These are phyloP conservation scores for Suhomyces panamericanus DNA, from an alignment of 1,139 yeast genomes.

Conservation along the genomic window DNA sequence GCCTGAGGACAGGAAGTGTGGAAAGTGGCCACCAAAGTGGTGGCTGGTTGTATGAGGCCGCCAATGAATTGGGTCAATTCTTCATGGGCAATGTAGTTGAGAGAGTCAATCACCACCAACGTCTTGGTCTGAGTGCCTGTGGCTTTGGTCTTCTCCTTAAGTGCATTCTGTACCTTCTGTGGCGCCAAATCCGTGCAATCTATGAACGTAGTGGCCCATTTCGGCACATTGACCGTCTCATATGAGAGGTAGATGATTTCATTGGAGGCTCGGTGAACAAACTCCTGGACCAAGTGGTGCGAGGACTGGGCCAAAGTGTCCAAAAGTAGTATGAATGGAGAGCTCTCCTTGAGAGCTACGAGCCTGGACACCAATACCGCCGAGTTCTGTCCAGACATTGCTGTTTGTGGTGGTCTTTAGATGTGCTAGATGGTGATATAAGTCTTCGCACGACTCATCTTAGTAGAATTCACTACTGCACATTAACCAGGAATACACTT, in stretches of 20 bases:
- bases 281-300: slow-evolving; percentile 53
- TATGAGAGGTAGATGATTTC: slow-evolving; percentile 56
- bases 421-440: not conserved
- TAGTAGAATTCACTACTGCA: not conserved
- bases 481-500: no score
- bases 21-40: slow-evolving; percentile 58
- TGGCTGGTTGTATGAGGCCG: slow-evolving; percentile 52
- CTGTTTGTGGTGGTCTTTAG: not conserved
- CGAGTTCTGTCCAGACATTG: slow-evolving; percentile 53
- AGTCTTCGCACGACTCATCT: not conserved
- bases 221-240: slow-evolving; percentile 58
- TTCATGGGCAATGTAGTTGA: slow-evolving; percentile 55
- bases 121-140: slow-evolving; percentile 21
- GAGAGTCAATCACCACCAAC: slow-evolving; percentile 62
- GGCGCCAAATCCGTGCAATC: slow-evolving; percentile 39
- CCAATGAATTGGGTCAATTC: slow-evolving; percentile 55
- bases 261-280: slow-evolving; percentile 41
- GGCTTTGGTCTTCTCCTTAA: slow-evolving; percentile 22
- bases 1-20: slow-evolving; percentile 53
- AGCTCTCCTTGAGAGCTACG: slow-evolving; percentile 63
- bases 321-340: slow-evolving; percentile 68
- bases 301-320: slow-evolving; percentile 77
- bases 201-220: slow-evolving; percentile 49
- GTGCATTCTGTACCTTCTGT: slow-evolving; percentile 24
- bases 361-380: slow-evolving; percentile 61